phyloP scores from a whole-genome alignment of 1,284 basidiomycete genomes.

The Leccinum angustisporum region DNA sequence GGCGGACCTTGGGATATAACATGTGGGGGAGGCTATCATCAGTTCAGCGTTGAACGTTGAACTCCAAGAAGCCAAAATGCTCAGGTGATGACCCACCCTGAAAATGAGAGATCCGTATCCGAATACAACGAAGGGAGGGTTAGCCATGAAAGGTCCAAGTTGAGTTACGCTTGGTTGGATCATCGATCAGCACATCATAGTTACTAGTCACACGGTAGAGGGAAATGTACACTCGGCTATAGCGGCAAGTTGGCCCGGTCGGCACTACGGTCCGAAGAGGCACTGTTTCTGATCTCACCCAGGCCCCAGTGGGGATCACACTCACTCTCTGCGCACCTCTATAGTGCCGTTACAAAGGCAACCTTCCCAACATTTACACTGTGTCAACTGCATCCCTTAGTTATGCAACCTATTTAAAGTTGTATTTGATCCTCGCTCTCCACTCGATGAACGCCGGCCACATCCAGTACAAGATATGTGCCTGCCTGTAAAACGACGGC shows the following conservation, averaged over 20 bases:
- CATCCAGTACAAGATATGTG: constrained; percentile 61
- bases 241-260: neutral
- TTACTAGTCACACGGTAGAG: neutral
- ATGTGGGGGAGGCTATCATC: constrained; percentile 68
- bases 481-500: constrained; percentile 44
- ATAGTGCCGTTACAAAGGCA: too few species aligned
- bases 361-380: too few species aligned
- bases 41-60: neutral
- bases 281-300: too few species aligned
- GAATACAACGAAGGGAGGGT: constrained; percentile 59
- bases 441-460: constrained; percentile 57
- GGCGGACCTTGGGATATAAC: constrained; percentile 54
- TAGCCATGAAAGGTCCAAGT: constrained; percentile 14
- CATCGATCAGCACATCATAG: neutral
- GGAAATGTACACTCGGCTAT: neutral
- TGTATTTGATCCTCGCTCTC: constrained; percentile 61
- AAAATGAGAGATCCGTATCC: constrained; percentile 84
- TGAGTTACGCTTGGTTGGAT: neutral
- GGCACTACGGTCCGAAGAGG: too few species aligned
- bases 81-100: constrained; percentile 49
- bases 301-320: neutral
- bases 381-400: too few species aligned
- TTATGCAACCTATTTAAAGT: constrained; percentile 34
- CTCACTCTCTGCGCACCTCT: neutral
- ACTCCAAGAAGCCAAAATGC: neutral